Evolutionary conservation across 2,329 filamentous ascomycete species (phyloP).

Genomic region (Pseudocercospora musae): DNA sequence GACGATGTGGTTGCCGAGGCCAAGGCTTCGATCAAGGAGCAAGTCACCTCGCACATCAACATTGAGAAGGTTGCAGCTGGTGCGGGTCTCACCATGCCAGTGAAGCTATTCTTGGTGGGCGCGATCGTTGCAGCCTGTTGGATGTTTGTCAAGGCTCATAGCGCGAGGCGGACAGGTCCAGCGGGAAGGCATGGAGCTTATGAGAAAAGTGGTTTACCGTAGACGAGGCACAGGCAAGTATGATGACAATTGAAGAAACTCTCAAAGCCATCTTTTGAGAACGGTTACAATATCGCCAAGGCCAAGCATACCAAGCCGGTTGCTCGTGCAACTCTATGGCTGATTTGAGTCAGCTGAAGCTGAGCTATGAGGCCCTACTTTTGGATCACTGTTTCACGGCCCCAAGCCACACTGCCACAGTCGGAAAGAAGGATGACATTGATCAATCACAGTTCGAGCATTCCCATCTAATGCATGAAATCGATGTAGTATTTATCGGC

Average conservation of each 20-base stretch:
- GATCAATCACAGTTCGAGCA: neutral
- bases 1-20: slow-evolving; percentile 10
- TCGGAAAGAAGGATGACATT: neutral
- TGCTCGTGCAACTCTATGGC: neutral
- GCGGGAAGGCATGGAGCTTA: slow-evolving; percentile 2
- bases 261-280: neutral
- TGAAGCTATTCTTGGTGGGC: slow-evolving; percentile 46
- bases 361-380: neutral
- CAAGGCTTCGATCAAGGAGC: slow-evolving; percentile 11
- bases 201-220: slow-evolving; percentile 5
- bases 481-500: neutral
- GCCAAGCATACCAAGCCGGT: neutral
- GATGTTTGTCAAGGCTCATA: slow-evolving; percentile 25
- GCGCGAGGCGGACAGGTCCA: slow-evolving; percentile 14
- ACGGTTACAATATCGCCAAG: neutral
- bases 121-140: slow-evolving; percentile 43
- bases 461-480: neutral
- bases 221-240: slow-evolving; percentile 1
- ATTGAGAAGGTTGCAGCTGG: slow-evolving; percentile 22
- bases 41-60: slow-evolving; percentile 16
- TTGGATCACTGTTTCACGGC: neutral
- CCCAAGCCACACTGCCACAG: neutral
- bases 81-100: slow-evolving; percentile 41
- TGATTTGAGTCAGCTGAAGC: neutral
- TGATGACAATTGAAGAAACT: neutral